Evolutionary conservation across 345 rosid genomes (phyloP), one percentile per base, ranked within the genome.

Genomic region (Ailanthus altissimus): DNA sequence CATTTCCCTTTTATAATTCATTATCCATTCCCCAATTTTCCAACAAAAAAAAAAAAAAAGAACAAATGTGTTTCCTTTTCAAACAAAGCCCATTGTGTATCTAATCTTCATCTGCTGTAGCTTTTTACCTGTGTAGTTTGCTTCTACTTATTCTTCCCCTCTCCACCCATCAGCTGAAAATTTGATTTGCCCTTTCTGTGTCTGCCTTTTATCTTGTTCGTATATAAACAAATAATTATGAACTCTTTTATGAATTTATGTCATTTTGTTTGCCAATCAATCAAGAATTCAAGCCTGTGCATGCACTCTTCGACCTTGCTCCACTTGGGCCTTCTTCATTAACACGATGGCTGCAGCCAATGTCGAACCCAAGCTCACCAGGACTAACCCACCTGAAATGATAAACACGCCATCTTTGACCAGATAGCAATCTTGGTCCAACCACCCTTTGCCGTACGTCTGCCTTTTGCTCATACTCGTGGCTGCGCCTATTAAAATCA

Each of bases 381-480:
- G 58, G 69, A 79, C 85, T 36, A 90, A 73, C 7, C 79, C 64
- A 1, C 90, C 93, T 0, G 97, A 88, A 21, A 84, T 86, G 47
- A 84, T 40, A 60, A 74, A 94, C 51, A 92, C 83, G 4, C 97
- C 94, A 21, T 82, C 84, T 67, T 79, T 92, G 57, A 91, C 95
- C 2, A 86, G 43, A 75, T 91, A 94, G 81, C 98, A 94, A 25
- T 91, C 89, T 18, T 82, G 83, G 9, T 90, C 86, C 12, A 92
- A 61, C 98, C 98, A 92, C 26, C 97, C 98, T 73, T 78, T 76
- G 8, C 97, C 91, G 50, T 89, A 94, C 1, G 67, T 32, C 69
- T 94, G 98, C 66, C n/a, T 69, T 70, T 80, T 81, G 89, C 89
- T 91, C 94, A 94, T 92, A 71, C 92, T 94, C 20, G 88, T 86